Conservation (phyloP, 225 moss, liverwort and hornwort genomes). For the Pseudisothecium myosuroides region DNA sequence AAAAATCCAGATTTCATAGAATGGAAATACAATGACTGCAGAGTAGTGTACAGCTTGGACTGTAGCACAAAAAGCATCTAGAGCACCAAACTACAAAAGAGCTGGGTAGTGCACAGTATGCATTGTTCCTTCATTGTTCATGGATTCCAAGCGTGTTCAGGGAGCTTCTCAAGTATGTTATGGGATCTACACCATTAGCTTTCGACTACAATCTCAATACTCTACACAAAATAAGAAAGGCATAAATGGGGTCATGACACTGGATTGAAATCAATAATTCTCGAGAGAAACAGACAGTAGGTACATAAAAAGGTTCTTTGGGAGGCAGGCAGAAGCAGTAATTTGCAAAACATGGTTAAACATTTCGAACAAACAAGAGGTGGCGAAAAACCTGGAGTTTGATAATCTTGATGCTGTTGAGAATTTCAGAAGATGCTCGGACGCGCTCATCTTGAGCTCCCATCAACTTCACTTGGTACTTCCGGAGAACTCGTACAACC, state of each 20-base stretch:
- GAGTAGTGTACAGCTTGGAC: not conserved
- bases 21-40: not conserved
- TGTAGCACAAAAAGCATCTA: not conserved
- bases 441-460: conserved; percentile 36
- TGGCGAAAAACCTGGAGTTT: conserved; percentile 36
- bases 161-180: not conserved
- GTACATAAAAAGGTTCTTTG: not conserved
- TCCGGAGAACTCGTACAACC: conserved; percentile 16
- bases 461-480: conserved; percentile 26
- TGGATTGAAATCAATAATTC: not conserved
- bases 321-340: not conserved
- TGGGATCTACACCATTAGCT: not conserved
- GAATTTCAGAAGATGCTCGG: conserved; percentile 37
- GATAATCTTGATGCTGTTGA: conserved; percentile 46
- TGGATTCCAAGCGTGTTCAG: not conserved
- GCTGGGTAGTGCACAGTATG: no score
- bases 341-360: not conserved
- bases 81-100: not conserved
- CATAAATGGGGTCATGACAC: not conserved
- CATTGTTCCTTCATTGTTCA: not conserved
- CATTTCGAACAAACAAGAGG: not conserved
- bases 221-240: not conserved
- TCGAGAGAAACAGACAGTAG: not conserved
- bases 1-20: not conserved
- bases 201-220: not conserved